Evolutionary conservation across 805 yeast genomes (phyloP).

Genomic region (Phaffomyces antillensis): DNA sequence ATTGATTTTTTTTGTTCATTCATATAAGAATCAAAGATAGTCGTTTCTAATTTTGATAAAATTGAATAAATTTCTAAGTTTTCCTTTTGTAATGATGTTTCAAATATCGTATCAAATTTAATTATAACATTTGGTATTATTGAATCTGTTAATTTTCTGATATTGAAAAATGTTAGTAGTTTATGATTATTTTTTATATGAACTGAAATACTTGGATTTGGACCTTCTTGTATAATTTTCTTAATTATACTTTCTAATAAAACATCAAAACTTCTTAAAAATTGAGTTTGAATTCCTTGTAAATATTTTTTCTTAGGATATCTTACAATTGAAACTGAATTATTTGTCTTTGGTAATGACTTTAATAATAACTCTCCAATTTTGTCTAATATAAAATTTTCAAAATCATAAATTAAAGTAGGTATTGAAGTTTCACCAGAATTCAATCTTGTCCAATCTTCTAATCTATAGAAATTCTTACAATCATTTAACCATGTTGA

Average conservation of each 20-base stretch:
- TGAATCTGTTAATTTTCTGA: conserved; percentile 37
- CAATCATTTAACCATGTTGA: conserved; percentile 47
- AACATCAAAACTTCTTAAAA: conserved; percentile 37
- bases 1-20: conserved; percentile 37
- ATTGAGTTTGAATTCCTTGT: conserved; percentile 34
- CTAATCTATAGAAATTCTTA: conserved; percentile 30
- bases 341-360: conserved; percentile 26
- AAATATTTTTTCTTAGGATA: conserved; percentile 30
- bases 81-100: conserved; percentile 35
- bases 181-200: conserved; percentile 37
- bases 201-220: conserved; percentile 10
- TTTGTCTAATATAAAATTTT: conserved; percentile 27
- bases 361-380: conserved; percentile 28
- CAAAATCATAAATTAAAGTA: conserved; percentile 27
- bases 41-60: conserved; percentile 42
- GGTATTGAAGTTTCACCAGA: conserved; percentile 33
- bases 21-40: conserved; percentile 47
- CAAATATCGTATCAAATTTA: conserved; percentile 44
- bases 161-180: conserved; percentile 46
- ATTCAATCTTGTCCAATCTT: conserved; percentile 31
- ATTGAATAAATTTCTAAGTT: conserved; percentile 38
- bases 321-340: conserved; percentile 28
- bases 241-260: conserved; percentile 36
- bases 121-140: conserved; percentile 44
- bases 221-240: conserved; percentile 34